phyloP scores from a whole-genome alignment of 2,329 filamentous ascomycete genomes.

The Colletotrichum simmondsii region DNA sequence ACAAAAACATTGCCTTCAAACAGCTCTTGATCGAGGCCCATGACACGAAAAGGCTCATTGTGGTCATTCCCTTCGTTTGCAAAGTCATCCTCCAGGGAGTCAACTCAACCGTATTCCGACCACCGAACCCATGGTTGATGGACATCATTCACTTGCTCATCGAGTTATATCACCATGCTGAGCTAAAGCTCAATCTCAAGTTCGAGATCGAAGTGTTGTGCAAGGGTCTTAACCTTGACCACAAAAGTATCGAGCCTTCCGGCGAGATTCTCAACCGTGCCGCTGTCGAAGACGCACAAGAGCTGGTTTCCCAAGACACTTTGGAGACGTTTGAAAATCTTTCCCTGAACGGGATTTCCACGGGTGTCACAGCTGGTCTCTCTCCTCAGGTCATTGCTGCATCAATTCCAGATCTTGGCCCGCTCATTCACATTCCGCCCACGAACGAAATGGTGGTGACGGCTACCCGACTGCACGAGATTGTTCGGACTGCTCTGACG shows the following conservation, averaged over 20 bases:
- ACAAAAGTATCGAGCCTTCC: conserved; percentile 90
- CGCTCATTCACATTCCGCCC: conserved; percentile 83
- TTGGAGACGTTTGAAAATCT: conserved; percentile 87
- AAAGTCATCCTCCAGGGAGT: conserved; percentile 90
- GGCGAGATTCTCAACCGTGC: conserved; percentile 84
- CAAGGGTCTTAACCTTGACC: conserved; percentile 90
- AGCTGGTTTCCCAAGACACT: conserved; percentile 72
- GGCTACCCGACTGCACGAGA: conserved; percentile 74
- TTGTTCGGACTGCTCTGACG: conserved; percentile 87
- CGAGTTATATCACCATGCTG: conserved; percentile 92
- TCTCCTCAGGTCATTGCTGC: conserved; percentile 82
- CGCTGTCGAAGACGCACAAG: conserved; percentile 69
- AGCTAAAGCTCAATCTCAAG: conserved; percentile 95
- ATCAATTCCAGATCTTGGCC: conserved; percentile 84
- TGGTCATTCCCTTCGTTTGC: conserved; percentile 97
- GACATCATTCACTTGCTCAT: conserved; percentile 92
- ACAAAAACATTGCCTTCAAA: conserved; percentile 97
- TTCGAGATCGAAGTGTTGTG: conserved; percentile 99
- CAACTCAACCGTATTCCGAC: conserved; percentile 87
- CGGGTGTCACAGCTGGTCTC: conserved; percentile 76
- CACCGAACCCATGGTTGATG: conserved; percentile 98
- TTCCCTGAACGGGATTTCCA: conserved; percentile 78
- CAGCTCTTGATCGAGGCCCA: conserved; percentile 93
- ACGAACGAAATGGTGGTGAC: conserved; percentile 83
- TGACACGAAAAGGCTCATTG: conserved; percentile 88